Evolutionary conservation across 257 asterid species (phyloP).

Genomic region (Perilla frutescens): DNA sequence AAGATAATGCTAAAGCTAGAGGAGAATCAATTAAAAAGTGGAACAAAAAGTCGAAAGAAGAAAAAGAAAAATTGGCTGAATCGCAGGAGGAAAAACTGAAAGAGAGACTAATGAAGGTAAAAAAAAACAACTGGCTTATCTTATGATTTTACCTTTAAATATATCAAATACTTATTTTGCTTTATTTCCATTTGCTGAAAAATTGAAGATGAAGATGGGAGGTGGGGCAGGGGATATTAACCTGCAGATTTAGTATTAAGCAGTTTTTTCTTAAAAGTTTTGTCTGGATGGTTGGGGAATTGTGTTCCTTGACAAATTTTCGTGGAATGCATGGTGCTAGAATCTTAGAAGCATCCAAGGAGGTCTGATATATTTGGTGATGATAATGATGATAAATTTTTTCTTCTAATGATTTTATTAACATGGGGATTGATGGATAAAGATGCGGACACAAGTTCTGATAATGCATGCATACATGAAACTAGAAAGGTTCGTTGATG

Average conservation of each 20-base stretch:
- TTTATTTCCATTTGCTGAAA: not conserved
- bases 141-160: not conserved
- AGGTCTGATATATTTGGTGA: too few species aligned
- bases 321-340: not conserved
- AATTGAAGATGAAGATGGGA: too few species aligned
- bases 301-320: not conserved
- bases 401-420: not conserved
- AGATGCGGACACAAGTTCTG: not conserved
- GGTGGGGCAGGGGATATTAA: too few species aligned
- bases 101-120: constrained; percentile 82
- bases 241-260: too few species aligned
- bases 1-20: constrained; percentile 48
- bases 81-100: constrained; percentile 68
- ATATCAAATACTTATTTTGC: not conserved
- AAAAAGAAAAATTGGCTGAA: constrained; percentile 60
- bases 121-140: not conserved
- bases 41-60: constrained; percentile 67
- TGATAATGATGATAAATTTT: too few species aligned
- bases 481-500: not conserved
- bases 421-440: not conserved
- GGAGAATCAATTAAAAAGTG: constrained; percentile 47
- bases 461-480: not conserved
- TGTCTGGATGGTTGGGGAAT: too few species aligned
- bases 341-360: not conserved
- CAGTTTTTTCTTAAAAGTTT: too few species aligned